Conservation (phyloP, 371 early-diverging fungal species). For the Rhizopus arrhizus region DNA sequence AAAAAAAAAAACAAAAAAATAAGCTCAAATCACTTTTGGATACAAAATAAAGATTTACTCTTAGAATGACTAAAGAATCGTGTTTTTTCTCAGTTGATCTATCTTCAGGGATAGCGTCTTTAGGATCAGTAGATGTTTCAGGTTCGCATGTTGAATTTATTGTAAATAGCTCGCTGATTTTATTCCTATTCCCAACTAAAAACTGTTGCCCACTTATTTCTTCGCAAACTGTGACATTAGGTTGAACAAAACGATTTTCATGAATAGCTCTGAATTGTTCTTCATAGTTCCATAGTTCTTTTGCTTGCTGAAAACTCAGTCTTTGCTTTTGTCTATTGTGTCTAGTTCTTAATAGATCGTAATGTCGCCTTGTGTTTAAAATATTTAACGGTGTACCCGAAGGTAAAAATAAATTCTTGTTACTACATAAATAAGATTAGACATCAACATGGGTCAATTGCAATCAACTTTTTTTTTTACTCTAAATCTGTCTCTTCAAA, state of each 20-base stretch:
- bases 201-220: constrained; percentile 13
- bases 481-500: constrained; percentile 8
- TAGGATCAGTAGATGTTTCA: background rate
- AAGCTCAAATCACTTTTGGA: background rate
- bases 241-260: background rate
- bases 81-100: background rate
- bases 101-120: background rate
- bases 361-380: constrained; percentile 2
- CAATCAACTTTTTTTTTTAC: background rate
- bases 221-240: constrained; percentile 6
- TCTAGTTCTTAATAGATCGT: background rate
- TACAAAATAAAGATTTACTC: background rate
- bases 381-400: constrained; percentile 14
- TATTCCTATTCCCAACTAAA: background rate
- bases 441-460: background rate
- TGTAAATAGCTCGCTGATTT: background rate
- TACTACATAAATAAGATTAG: background rate
- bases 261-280: constrained; percentile 2
- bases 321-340: constrained; percentile 15
- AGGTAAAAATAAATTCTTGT: constrained; percentile 13
- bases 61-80: background rate
- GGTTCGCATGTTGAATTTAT: background rate
- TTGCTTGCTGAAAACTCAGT: constrained; percentile 6
- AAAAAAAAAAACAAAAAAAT: background rate
- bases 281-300: constrained; percentile 13